These are phyloP conservation scores for Hygrocybe coccinea DNA, from an alignment of 768 basidiomycete genomes.

Conservation along the genomic window DNA sequence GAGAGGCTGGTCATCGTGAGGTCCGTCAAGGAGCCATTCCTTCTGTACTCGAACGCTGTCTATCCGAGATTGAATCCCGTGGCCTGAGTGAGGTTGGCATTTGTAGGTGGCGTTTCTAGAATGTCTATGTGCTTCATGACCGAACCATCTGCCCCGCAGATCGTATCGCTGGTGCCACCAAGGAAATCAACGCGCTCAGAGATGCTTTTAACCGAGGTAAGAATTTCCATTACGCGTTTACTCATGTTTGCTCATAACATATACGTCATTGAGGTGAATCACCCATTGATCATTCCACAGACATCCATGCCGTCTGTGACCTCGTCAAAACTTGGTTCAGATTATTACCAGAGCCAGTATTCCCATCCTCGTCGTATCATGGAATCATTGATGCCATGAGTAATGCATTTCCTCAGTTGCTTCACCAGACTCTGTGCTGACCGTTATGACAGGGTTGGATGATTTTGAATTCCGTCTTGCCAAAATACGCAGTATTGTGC, in stretches of 20 bases:
- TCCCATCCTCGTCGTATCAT: slow-evolving; percentile 64
- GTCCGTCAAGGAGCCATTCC: slow-evolving; percentile 59
- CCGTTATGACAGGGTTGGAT: slow-evolving; percentile 47
- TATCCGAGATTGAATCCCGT: slow-evolving; percentile 66
- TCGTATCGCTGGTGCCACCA: slow-evolving; percentile 74
- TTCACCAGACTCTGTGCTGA: slow-evolving; percentile 4
- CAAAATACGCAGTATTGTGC: slow-evolving; percentile 63
- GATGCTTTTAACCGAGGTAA: slow-evolving; percentile 72
- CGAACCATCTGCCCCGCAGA: slow-evolving; percentile 38
- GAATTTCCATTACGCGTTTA: neutral
- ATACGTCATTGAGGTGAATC: slow-evolving; percentile 43
- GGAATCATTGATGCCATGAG: slow-evolving; percentile 68
- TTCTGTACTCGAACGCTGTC: slow-evolving; percentile 56
- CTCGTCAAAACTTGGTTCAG: slow-evolving; percentile 85
- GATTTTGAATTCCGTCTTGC: slow-evolving; percentile 63
- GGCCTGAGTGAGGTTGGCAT: slow-evolving; percentile 81
- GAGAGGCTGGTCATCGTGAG: slow-evolving; percentile 52
- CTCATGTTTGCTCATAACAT: neutral
- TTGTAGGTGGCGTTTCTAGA: slow-evolving; percentile 45
- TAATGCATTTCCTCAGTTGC: slow-evolving; percentile 24
- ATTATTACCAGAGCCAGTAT: slow-evolving; percentile 71
- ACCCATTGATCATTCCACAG: slow-evolving; percentile 55
- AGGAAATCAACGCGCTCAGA: slow-evolving; percentile 62
- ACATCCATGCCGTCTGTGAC: slow-evolving; percentile 81
- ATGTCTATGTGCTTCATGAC: neutral